Evolutionary conservation across 495 filamentous ascomycete genomes (phyloP).

Genomic region (Penicillium goetzii): DNA sequence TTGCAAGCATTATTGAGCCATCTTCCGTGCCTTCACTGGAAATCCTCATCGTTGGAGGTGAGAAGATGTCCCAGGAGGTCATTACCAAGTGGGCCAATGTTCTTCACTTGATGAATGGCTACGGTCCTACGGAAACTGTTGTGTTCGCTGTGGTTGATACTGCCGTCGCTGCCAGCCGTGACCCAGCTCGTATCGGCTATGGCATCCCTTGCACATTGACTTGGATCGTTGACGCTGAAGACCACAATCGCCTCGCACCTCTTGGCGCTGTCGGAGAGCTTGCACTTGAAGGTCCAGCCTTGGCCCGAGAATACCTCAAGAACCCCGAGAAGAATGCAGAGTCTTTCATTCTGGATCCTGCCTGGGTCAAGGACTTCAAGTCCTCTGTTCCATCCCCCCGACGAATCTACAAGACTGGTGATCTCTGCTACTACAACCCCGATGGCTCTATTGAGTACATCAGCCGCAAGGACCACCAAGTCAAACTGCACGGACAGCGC

Average conservation of each 20-base stretch:
- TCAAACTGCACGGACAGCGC: constrained; percentile 69
- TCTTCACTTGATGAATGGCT: constrained; percentile 57
- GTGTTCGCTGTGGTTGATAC: constrained; percentile 45
- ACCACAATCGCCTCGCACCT: constrained; percentile 51
- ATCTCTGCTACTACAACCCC: constrained; percentile 56
- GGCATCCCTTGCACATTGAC: constrained; percentile 49
- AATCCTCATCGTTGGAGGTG: constrained; percentile 50
- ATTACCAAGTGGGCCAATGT: constrained; percentile 58
- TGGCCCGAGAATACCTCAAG: constrained; percentile 58
- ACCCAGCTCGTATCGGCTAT: constrained; percentile 54
- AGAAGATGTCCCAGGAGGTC: constrained; percentile 53
- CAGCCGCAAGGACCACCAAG: constrained; percentile 67
- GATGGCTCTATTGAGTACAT: constrained; percentile 58
- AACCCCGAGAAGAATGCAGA: constrained; percentile 55
- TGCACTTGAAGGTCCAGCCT: constrained; percentile 50
- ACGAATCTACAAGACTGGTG: constrained; percentile 54
- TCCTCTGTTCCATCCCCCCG: constrained; percentile 29
- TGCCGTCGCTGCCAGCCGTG: constrained; percentile 32
- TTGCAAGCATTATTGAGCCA: constrained; percentile 54
- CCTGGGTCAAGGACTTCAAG: constrained; percentile 38
- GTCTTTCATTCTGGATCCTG: constrained; percentile 47
- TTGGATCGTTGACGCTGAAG: constrained; percentile 59
- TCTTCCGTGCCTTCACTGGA: constrained; percentile 48
- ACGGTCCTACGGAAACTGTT: constrained; percentile 61
- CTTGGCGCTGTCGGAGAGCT: constrained; percentile 60